These are phyloP conservation scores for Fusarium metavorans DNA, from an alignment of 2,329 filamentous ascomycete species.

Conservation along the genomic window DNA sequence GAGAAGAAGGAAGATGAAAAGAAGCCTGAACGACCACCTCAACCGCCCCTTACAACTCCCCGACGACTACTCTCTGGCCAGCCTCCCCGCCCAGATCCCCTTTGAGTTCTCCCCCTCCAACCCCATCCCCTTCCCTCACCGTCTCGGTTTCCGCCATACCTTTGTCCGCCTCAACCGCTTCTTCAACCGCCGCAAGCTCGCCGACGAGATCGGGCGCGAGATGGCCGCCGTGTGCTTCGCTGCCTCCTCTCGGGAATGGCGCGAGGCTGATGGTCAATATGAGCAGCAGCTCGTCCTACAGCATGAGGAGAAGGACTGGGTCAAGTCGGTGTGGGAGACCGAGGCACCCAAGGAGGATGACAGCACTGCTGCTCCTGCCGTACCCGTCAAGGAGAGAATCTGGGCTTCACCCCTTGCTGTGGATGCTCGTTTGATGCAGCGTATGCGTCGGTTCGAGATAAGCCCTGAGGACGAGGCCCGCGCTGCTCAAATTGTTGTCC, in stretches of 20 bases:
- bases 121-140: constrained; percentile 84
- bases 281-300: constrained; percentile 68
- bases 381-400: constrained; percentile 71
- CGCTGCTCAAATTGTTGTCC: constrained; percentile 70
- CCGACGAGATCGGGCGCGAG: constrained; percentile 87
- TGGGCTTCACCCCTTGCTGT: constrained; percentile 82
- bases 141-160: constrained; percentile 93
- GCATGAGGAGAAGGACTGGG: constrained; percentile 84
- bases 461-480: constrained; percentile 76
- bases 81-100: constrained; percentile 75
- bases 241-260: constrained; percentile 65
- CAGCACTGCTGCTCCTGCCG: constrained; percentile 54
- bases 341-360: constrained; percentile 60
- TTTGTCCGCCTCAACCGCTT: constrained; percentile 88
- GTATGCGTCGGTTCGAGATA: constrained; percentile 86
- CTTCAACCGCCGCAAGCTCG: constrained; percentile 85
- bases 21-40: constrained; percentile 69
- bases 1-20: constrained; percentile 61
- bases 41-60: constrained; percentile 81
- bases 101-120: constrained; percentile 78
- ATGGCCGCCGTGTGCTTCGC: constrained; percentile 87
- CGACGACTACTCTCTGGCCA: constrained; percentile 75
- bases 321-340: constrained; percentile 78
- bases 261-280: constrained; percentile 53
- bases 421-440: constrained; percentile 78